Evolutionary conservation across 2,329 filamentous ascomycete species (phyloP).

Genomic region (Pseudocercospora vitis): DNA sequence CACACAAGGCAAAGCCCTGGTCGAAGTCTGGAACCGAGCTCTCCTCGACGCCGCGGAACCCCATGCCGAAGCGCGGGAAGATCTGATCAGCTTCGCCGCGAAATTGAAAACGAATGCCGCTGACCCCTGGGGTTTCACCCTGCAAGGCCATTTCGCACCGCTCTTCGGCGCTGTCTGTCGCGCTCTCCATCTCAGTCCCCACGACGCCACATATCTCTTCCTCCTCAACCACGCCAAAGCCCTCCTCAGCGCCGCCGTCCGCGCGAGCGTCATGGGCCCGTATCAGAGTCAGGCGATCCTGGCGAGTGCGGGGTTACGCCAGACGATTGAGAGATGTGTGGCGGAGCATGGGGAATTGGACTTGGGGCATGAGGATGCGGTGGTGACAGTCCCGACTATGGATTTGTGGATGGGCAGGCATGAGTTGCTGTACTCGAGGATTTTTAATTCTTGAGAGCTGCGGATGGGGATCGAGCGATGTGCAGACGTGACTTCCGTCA

Average conservation of each 20-base stretch:
- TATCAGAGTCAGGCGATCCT: slow-evolving; percentile 76
- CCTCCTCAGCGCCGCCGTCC: slow-evolving; percentile 71
- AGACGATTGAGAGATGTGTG: slow-evolving; percentile 59
- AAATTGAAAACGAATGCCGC: slow-evolving; percentile 24
- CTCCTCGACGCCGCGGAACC: slow-evolving; percentile 22
- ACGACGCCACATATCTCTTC: slow-evolving; percentile 72
- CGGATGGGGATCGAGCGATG: too few species aligned
- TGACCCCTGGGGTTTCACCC: slow-evolving; percentile 24
- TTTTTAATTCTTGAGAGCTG: slow-evolving; percentile 75
- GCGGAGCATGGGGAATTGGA: slow-evolving; percentile 58
- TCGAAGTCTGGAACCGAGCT: slow-evolving; percentile 68
- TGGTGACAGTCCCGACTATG: slow-evolving; percentile 73
- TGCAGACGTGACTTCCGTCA: too few species aligned
- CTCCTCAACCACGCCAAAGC: slow-evolving; percentile 75
- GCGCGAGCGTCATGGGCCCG: slow-evolving; percentile 75
- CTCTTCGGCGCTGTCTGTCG: slow-evolving; percentile 67
- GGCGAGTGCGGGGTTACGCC: slow-evolving; percentile 60
- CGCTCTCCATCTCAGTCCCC: slow-evolving; percentile 60
- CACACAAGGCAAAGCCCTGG: slow-evolving; percentile 71
- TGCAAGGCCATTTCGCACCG: slow-evolving; percentile 66
- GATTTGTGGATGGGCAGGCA: slow-evolving; percentile 82
- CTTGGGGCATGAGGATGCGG: slow-evolving; percentile 58
- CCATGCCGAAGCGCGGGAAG: slow-evolving; percentile 6
- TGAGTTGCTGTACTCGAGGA: slow-evolving; percentile 79
- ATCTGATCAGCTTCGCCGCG: slow-evolving; percentile 26